Evolutionary conservation across 768 basidiomycete genomes (phyloP), one percentile per base, ranked within the genome.

Genomic region (Termitomyces eurrhizus): DNA sequence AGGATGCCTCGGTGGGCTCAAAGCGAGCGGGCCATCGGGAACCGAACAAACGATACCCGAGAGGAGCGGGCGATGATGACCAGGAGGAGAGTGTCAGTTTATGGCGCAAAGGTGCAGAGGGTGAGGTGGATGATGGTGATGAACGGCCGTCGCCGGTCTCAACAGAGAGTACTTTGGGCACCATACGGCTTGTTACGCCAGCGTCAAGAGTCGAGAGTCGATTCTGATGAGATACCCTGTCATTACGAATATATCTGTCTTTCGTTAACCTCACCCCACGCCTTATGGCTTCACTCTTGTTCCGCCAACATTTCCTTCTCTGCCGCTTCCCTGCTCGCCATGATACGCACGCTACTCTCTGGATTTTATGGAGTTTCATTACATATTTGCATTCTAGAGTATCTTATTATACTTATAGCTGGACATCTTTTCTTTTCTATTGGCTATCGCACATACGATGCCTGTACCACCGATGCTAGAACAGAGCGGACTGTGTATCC

Each of bases 71-170:
- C 0, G 77, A 79, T 3, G 83, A 85, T 65, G 88, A 89, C 56
- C 68, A 70, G 52, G 88, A 88, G 58, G 88, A 89, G 73, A 84
- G 83, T 57, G 69, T 81, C 55, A 79, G 84, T 52, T 65, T 89
- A 57, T 85, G 81, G 82, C 70, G 71, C 33, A 71, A 67, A 42
- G 59, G 58, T 24, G 60, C 64, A 52, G 61, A 58, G 36, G 69
- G 70, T 29, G 70, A 67, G 12, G 71, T 68, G 29, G 70, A 68
- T 5, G 72, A 69, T 18, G 60, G 24, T 4, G 58, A 59, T 12
- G 61, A 48, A 6, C 52, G 57, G 13, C 41, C 61, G 32, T 56
- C 63, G 29, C 64, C 61, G 13, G 2, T 62, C 13, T 58, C 59
- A 35, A 6, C 58, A 36, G 60, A 64, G 44, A 61, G 48, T 26